These are phyloP conservation scores for Sequoia sempervirens DNA, from an alignment of 75 land plant genomes.

Conservation along the genomic window DNA sequence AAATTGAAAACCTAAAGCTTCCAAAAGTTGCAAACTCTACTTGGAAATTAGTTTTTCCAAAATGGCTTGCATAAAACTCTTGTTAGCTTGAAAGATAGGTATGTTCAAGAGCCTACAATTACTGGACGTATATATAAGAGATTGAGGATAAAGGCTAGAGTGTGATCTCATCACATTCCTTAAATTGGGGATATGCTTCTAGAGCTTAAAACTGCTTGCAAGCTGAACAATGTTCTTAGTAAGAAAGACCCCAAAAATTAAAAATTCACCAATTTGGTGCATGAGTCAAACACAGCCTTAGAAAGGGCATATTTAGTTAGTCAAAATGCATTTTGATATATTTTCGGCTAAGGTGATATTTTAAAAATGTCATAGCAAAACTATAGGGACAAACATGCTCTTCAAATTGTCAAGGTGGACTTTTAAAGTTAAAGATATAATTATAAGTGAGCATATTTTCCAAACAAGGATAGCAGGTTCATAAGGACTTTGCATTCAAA, in stretches of 20 bases:
- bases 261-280: background rate
- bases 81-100: background rate
- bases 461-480: background rate
- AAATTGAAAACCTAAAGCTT: background rate
- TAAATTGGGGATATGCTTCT: background rate
- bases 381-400: background rate
- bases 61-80: background rate
- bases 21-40: background rate
- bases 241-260: background rate
- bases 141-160: background rate
- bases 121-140: background rate
- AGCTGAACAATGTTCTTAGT: background rate
- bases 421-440: background rate
- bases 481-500: background rate
- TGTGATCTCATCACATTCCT: background rate
- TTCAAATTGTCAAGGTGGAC: background rate
- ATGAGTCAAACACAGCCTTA: background rate
- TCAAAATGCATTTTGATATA: background rate
- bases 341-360: background rate
- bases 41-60: background rate
- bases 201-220: background rate
- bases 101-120: background rate
- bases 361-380: background rate
- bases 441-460: background rate
- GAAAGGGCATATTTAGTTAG: background rate